Conservation (phyloP, 2,329 filamentous ascomycete species). For the Beauveria caledonica region DNA sequence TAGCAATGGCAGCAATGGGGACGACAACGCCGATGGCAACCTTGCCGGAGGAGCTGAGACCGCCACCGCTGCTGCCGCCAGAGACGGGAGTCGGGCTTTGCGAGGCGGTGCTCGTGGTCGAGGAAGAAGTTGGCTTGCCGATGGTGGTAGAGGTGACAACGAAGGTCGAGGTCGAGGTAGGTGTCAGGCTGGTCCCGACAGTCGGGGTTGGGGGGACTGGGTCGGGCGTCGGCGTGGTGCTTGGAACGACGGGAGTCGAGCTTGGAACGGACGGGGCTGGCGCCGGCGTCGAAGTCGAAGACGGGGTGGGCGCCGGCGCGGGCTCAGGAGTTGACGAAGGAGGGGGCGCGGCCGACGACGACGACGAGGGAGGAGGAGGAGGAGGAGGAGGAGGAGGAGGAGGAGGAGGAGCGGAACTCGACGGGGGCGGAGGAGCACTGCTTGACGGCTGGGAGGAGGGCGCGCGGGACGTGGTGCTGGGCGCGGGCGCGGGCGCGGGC, state of each 20-base stretch:
- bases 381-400: not conserved
- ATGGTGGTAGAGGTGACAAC: slow-evolving; percentile 22
- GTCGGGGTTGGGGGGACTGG: not conserved
- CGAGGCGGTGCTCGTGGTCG: slow-evolving; percentile 22
- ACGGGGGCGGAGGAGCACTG: not conserved
- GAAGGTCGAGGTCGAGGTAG: slow-evolving; percentile 18
- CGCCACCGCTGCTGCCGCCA: slow-evolving; percentile 25
- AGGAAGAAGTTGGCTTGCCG: slow-evolving; percentile 16
- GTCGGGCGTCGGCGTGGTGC: slow-evolving; percentile 6
- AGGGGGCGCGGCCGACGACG: not conserved
- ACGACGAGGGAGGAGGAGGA: not conserved
- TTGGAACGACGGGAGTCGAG: not conserved
- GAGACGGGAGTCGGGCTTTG: slow-evolving; percentile 19
- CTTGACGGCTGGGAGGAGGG: not conserved
- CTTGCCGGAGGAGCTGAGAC: slow-evolving; percentile 55
- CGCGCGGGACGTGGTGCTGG: not conserved
- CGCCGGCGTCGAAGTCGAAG: slow-evolving; percentile 1
- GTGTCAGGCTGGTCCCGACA: not conserved
- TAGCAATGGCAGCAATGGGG: slow-evolving; percentile 78
- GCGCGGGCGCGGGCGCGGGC: not conserved
- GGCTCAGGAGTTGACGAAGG: not conserved
- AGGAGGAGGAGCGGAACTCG: not conserved
- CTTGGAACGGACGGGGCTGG: not conserved
- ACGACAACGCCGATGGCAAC: slow-evolving; percentile 93
- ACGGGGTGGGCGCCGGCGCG: slow-evolving; percentile 2